Evolutionary conservation across 2,329 filamentous ascomycete species (phyloP), one percentile per base, ranked within the genome.

Genomic region (Dactylella cylindrospora): DNA sequence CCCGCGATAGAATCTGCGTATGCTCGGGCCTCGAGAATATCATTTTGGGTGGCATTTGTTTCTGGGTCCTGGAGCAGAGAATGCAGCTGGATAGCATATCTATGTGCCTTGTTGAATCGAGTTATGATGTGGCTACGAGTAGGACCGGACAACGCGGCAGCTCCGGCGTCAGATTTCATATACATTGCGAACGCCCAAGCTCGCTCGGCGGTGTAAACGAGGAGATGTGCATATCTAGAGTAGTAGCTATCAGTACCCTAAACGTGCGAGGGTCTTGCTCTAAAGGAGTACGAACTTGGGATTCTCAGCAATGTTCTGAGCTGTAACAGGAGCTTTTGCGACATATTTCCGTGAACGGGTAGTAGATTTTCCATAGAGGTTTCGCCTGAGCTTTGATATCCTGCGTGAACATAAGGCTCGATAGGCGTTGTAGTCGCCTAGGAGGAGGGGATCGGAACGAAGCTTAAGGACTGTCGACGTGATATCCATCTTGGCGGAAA

Each of bases 141-240:
- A 46, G 85, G 83, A 61, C 90, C 86, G 22, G 84, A 81, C 66
- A 95, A 86, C 41, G 84, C 85, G 72, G 88, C 87, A 62, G 84
- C 83, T 68, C 93, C 88, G 68, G 86, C 80, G 36, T 69, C 67
- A 31, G 87, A 82, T 74, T 95, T 96, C 80, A 96, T 89, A 71
- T 86, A 84, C 90, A 97, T 94, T 55, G 90, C 91, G 73, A 95
- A 85, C 29, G 93, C 91, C 88, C 90, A 97, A 45, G 90, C 88
- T 66, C 93, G 82, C 76, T 98, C 93, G 62, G 90, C 84, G 31
- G 84, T 87, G 70, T 96, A 82, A 53, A 98, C 79, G 25, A 91
- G 78, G n/a, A 96, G 78, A 67, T 86, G 79, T 41, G 84, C 81
- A 74, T 84, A 88, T 73, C 88, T 94, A 68, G 28, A 38, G 12